Percentiles rank a stretch among this genome's conserved stretches.
phyloP scores from a whole-genome alignment of 208 protist species.

The Vickermania ingenoplastis region DNA sequence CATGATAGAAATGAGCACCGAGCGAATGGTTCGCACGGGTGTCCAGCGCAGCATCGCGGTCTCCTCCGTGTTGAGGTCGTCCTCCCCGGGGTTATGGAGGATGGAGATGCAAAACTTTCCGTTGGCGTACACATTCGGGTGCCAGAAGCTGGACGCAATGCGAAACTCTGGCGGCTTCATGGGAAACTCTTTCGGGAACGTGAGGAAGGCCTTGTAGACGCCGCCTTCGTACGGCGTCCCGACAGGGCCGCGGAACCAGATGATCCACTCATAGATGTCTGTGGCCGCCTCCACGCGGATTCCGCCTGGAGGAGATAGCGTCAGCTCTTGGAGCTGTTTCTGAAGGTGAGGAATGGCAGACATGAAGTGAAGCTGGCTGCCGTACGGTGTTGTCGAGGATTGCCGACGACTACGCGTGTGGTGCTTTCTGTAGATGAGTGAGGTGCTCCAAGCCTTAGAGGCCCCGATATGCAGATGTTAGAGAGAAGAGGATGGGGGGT shows the following conservation, averaged over 20 bases:
- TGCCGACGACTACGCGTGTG: no score
- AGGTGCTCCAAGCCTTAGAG: no score
- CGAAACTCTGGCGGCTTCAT: constrained; percentile 93
- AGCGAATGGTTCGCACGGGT: constrained; percentile 92
- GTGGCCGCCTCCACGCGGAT: constrained; percentile 87
- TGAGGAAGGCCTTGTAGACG: constrained; percentile 86
- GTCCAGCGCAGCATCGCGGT: constrained; percentile 94
- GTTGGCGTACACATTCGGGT: constrained; percentile 96
- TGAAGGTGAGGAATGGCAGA: constrained; percentile 80
- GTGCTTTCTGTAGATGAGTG: no score
- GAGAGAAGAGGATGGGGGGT: no score
- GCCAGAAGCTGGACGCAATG: constrained; percentile 94
- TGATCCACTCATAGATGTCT: constrained; percentile 87
- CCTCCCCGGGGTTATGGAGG: constrained; percentile 95
- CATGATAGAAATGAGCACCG: constrained; percentile 91
- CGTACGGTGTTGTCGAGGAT: no score
- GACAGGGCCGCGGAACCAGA: constrained; percentile 83
- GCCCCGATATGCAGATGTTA: no score
- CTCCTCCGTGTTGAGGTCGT: constrained; percentile 87
- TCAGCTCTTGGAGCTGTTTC: constrained; percentile 87
- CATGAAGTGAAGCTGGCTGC: constrained; percentile 24
- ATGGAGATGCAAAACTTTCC: constrained; percentile 98
- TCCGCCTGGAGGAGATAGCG: constrained; percentile 81
- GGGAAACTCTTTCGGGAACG: constrained; percentile 94
- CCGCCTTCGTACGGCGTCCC: constrained; percentile 85